Conservation (phyloP, 352 stramenopile genomes). For the Phytophthora melonis region DNA sequence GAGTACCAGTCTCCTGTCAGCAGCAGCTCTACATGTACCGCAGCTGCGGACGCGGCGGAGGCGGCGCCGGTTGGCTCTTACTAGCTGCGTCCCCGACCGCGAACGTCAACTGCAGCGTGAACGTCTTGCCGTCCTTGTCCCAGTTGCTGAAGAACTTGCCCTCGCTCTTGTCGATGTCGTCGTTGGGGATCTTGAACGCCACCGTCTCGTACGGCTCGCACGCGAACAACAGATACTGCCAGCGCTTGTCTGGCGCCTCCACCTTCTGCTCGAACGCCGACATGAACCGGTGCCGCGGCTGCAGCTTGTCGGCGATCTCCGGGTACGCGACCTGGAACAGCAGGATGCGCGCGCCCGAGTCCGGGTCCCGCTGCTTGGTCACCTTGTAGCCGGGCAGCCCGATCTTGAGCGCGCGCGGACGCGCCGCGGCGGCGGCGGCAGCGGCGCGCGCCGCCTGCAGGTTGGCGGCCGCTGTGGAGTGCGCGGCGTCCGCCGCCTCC, state of each 20-base stretch:
- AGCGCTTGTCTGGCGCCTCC: slow-evolving; percentile 95
- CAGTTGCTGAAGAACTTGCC: slow-evolving; percentile 98
- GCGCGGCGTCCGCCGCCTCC: slow-evolving; percentile 68
- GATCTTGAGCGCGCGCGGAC: slow-evolving; percentile 92
- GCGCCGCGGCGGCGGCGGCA: slow-evolving; percentile 42
- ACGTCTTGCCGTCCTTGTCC: slow-evolving; percentile 96
- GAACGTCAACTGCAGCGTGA: slow-evolving; percentile 93
- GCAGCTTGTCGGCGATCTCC: slow-evolving; percentile 93
- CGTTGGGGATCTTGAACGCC: slow-evolving; percentile 99
- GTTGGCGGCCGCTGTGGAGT: slow-evolving; percentile 55
- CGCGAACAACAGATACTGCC: slow-evolving; percentile 98
- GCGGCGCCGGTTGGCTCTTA: slow-evolving; percentile 55
- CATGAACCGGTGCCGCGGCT: slow-evolving; percentile 99
- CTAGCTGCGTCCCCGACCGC: slow-evolving; percentile 38
- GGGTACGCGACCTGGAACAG: slow-evolving; percentile 97
- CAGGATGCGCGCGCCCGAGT: slow-evolving; percentile 86
- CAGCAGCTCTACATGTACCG: background rate
- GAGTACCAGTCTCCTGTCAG: background rate
- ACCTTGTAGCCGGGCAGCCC: slow-evolving; percentile 98
- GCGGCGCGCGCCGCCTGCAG: slow-evolving; percentile 55
- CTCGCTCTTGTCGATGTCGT: slow-evolving; percentile 95
- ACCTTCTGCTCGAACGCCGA: slow-evolving; percentile 99
- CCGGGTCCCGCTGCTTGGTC: slow-evolving; percentile 93
- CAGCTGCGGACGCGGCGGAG: slow-evolving; percentile 46
- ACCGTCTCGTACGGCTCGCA: slow-evolving; percentile 99